Conservation (phyloP, 1,284 basidiomycete genomes). For the Tilletia setariae region DNA sequence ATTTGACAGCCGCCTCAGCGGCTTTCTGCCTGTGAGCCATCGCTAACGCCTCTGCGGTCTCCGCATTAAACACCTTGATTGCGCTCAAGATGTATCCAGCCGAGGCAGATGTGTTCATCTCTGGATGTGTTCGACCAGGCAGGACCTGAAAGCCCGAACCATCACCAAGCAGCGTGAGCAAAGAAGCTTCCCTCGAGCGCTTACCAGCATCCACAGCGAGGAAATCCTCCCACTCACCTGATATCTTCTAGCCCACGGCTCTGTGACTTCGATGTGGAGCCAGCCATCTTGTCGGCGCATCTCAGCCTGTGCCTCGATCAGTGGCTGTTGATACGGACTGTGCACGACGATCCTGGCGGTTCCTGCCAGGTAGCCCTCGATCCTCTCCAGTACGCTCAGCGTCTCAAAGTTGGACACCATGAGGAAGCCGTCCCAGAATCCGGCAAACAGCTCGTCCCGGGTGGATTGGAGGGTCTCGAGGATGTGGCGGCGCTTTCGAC, state of each 20-base stretch:
- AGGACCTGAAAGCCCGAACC: conserved; percentile 60
- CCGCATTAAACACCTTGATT: conserved; percentile 64
- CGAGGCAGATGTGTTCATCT: conserved; percentile 84
- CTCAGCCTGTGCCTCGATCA: conserved; percentile 73
- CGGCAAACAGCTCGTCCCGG: conserved; percentile 60
- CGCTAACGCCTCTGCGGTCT: background rate
- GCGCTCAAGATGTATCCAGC: conserved; percentile 84
- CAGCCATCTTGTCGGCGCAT: conserved; percentile 68
- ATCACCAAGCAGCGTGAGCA: background rate
- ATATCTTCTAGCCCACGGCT: conserved; percentile 85
- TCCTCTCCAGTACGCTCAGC: conserved; percentile 71
- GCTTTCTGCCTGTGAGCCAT: background rate
- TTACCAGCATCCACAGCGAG: background rate
- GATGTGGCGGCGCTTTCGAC: conserved; percentile 69
- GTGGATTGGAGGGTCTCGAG: conserved; percentile 62
- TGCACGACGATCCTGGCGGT: conserved; percentile 83
- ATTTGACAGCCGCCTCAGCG: background rate
- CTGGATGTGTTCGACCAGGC: conserved; percentile 91
- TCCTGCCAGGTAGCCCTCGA: conserved; percentile 75
- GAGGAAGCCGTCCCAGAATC: conserved; percentile 65
- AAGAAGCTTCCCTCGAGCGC: too few relatives aligned
- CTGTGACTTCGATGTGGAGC: conserved; percentile 75
- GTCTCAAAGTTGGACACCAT: conserved; percentile 83
- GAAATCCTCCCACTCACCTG: conserved; percentile 58
- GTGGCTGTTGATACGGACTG: conserved; percentile 68